Base-by-base conservation (phyloP, 768 basidiomycete genomes). In the Coprinellus micaceus region DNA sequence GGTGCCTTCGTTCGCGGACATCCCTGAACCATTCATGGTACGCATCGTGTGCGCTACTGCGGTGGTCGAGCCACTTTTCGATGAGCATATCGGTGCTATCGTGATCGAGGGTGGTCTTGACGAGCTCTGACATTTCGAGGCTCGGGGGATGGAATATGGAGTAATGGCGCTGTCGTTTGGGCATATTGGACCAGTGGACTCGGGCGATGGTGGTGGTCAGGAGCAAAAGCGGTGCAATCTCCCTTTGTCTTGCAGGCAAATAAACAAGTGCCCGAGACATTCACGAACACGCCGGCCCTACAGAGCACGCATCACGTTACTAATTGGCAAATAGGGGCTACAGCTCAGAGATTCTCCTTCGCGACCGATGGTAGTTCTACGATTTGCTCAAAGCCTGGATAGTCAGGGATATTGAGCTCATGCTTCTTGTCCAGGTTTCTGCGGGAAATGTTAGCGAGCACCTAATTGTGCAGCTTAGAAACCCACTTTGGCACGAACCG, bases 401-500 rank as follows among this genome's bases (percentile, higher is more conserved):
- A 98, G 36, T 77, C 69, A 0, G 94, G 94, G 21, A 98, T 71
- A 66, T 95, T 86, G 39, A 98, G 79, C 56, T 83, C 68, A 66
- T 80, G 91, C 66, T 84, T 91, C 61, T 88, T 80, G 53, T 83
- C 88, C 63, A 97, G 61, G 17, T 75, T 63, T 64, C 94, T 97
- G 64, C 19, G 24, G 2, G 21, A 41, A 10, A 45, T 15, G 24
- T 55, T 19, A 55, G 54, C 30, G 22, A 11, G 54, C 62, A 56
- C 47, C 28, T 52, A 17, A 36, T 22, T 3, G 19, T 15, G 30
- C 26, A 15, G n/a, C 36, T 19, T 13, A 12, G 22, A 1, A 0
- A 75, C 86, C 62, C 62, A 95, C 94, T 80, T 88, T 4, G 94
- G 85, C 19, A 98, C 82, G 67, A 99, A 99, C 58, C 97, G 77